Base-by-base conservation (phyloP, 2,329 filamentous ascomycete genomes). In the Aspergillus fructus region DNA sequence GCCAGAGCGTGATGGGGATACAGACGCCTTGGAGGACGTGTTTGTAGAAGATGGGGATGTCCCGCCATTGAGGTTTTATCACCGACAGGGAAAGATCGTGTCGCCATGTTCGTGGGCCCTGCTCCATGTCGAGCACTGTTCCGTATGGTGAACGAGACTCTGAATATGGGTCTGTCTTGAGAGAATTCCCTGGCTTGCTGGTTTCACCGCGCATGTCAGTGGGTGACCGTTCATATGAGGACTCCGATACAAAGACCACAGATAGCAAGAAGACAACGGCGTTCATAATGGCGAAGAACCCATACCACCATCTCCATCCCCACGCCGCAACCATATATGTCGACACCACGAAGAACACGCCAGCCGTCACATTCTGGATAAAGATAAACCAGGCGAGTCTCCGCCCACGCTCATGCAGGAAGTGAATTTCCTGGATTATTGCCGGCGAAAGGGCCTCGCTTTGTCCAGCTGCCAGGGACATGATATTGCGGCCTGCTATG, bases 271-370 rank as follows among this genome's bases (percentile, higher is more conserved):
- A 47, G 43, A 56, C 45, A 3, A 52, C 41, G 0, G 51, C 55
- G 12, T 56, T 60, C 21, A 57, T 37, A 3, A 58, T 59, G 17
- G 55, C 41, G 24, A 60, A 60, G 21, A 59, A 53, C 2, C 59
- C 59, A 41, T 60, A 60, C 59, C 59, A 60, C 59, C 59, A 60
- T 2, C 59, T 43, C 59, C 59, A 60, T 4, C 59, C 56, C 5
- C 57, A 56, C 11, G 46, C 39, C 8, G 43, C 43, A 17, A 60
- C 59, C 19, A 60, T 53, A 24, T 60, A 60, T 13, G 59, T 55
- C 3, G 58, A 56, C 0, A 42, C 45, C 42, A 59, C 51, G 13
- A 52, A 53, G 6, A 59, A 52, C 15, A 55, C 57, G 1, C 53
- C 57, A 2, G 57, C 49, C 8, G 34, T 40, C 5, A 59, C 50